Evolutionary conservation across 805 yeast genomes (phyloP), one percentile per base, ranked within the genome.

Genomic region (Metschnikowia bowlesiae): DNA sequence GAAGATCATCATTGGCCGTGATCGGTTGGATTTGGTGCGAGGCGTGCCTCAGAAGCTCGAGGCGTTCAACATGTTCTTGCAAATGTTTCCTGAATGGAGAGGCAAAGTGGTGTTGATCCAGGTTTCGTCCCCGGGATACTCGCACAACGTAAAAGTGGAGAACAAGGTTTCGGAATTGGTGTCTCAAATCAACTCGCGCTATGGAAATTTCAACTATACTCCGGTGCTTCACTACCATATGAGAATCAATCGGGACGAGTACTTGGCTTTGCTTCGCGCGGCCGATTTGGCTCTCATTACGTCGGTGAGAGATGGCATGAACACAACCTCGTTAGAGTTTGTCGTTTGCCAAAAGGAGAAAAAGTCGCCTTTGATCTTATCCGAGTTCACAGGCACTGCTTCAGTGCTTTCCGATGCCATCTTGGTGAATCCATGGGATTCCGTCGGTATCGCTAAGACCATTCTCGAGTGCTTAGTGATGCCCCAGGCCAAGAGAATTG

Each of bases 381-480:
- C 96, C 22, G 99, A 94, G 70, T 94, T 94, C 64, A 87, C 96
- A 49, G 99, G 99, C 41, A 84, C 95, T 3, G 81, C 89, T 0
- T 72, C 87, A 2, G 85, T 85, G 2, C 66, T 87, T 48, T 76
- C 75, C 48, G 88, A 85, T 53, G 88, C 96, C 0, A 76, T 88
- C 46, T 80, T 86, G 55, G 94, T 94, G 34, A 94, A 94, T 60
- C 99, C 99, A 7, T 94, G 97, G 96, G 98, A 94, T 69, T 78
- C 95, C 0, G 92, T 89, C 28, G 96, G 96, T 1, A 92, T 92
- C 35, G 92, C 99, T 1, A 86, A 82, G 60, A 79, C 90, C 6
- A 86, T 95, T 49, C 75, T 90, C 64, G 82, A 80, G 46, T 79
- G 90, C 45, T 75, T 94, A 18, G 58, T 66, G 22, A 75, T 87